phyloP scores from a whole-genome alignment of 2,329 filamentous ascomycete species.

The Ophioceras dolichostomum region DNA sequence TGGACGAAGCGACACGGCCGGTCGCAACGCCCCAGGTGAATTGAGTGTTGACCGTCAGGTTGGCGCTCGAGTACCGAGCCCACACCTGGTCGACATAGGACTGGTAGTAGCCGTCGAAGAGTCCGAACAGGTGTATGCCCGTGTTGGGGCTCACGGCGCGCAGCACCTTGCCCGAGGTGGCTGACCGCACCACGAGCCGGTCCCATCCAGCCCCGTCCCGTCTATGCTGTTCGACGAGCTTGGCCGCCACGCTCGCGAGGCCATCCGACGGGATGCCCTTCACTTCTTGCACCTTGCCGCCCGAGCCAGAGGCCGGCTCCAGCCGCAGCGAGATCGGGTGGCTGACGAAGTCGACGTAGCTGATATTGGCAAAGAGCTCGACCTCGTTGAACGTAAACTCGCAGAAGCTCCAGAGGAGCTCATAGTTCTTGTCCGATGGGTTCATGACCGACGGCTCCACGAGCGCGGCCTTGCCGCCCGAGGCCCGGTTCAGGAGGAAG shows the following conservation, averaged over 20 bases:
- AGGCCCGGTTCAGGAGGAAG: conserved; percentile 54
- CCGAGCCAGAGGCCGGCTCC: conserved; percentile 29
- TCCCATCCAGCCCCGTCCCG: conserved; percentile 38
- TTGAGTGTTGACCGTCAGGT: conserved; percentile 42
- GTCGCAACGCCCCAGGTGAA: conserved; percentile 33
- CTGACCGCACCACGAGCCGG: conserved; percentile 29
- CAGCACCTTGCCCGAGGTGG: conserved; percentile 23
- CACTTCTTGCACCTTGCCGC: conserved; percentile 30
- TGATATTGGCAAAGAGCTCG: conserved; percentile 57
- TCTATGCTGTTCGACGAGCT: conserved; percentile 30
- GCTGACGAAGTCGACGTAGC: conserved; percentile 63
- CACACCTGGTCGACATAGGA: conserved; percentile 39
- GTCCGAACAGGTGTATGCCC: conserved; percentile 23
- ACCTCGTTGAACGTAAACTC: conserved; percentile 54
- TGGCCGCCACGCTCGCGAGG: conserved; percentile 29
- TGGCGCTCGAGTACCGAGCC: conserved; percentile 29
- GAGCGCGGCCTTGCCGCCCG: conserved; percentile 42
- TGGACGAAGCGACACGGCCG: conserved; percentile 28
- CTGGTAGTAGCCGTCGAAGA: conserved; percentile 38
- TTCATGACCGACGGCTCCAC: conserved; percentile 68
- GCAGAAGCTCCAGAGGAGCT: conserved; percentile 52
- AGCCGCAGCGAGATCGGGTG: conserved; percentile 49
- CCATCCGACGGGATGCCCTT: conserved; percentile 34
- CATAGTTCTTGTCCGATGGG: conserved; percentile 47
- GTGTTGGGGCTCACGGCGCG: conserved; percentile 42